Base-by-base conservation (phyloP, 2,329 filamentous ascomycete genomes). In the Talaromyces sp. region DNA sequence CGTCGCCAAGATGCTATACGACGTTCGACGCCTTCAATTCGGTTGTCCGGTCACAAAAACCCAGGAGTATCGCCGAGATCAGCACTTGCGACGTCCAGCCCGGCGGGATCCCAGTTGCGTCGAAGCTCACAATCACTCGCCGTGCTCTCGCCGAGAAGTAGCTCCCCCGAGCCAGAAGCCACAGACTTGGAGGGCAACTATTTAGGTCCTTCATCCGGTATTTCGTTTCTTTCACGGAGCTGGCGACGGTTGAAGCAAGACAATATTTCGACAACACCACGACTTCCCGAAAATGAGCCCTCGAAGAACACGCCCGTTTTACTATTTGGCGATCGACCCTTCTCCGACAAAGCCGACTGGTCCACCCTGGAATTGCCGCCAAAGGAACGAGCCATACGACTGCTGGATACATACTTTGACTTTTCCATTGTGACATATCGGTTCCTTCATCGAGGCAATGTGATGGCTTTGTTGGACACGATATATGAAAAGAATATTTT, bases 211-310 rank as follows among this genome's bases (percentile, higher is more conserved):
- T 82, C 84, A 3, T 80, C 85, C 71, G 71, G 81, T 50, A 73
- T 83, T 70, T 78, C 85, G 69, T 81, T 89, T 78, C 75, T 91
- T 80, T 69, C 90, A 75, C 87, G 89, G 81, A 80, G 89, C 83
- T 81, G 90, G 88, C 74, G 89, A 82, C 77, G 89, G 82, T 63
- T 91, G 71, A 68, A 88, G 81, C 54, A 88, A 82, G 60, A 87
- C 82, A 79, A 78, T 47, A 75, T 68, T 19, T 75, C 73, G 0
- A 71, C 73, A 3, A 71, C 75, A 33, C 73, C 74, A 0, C 70
- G 71, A 62, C 69, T 69, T 17, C 60, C 73, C 43, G 70, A 72
- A 25, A 71, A 73, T 66, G 75, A 77, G 47, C 70, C 70, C 0
- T 72, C 70, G 0, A 77, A 78, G 27, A 78, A 79, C 33, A 83